Evolutionary conservation across 163 green algal species (phyloP).

Genomic region (Volvox carteri): DNA sequence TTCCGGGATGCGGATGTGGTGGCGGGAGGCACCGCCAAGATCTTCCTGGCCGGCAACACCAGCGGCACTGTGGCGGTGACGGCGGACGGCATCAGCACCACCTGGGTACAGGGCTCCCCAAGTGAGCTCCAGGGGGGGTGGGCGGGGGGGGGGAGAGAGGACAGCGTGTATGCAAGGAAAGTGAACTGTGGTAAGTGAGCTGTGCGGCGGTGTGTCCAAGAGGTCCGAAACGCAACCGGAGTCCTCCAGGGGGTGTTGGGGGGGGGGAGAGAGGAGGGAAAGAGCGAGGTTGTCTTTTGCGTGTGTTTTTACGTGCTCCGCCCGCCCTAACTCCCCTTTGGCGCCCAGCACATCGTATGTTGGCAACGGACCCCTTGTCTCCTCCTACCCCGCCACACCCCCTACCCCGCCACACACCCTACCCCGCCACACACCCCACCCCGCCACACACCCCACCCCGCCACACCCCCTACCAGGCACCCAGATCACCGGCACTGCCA

Average conservation of each 20-base stretch:
- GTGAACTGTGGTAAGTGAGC: no score
- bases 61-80: conserved; percentile 30
- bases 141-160: no score
- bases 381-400: not conserved
- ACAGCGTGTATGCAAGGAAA: no score
- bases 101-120: conserved; percentile 37
- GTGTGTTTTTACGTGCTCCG: no score
- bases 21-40: conserved; percentile 24
- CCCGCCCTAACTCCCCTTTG: no score
- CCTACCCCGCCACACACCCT: not conserved
- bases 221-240: no score
- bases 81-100: conserved; percentile 44
- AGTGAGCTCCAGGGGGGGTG: no score
- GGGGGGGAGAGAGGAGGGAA: no score
- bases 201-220: no score
- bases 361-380: not conserved
- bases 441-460: not conserved
- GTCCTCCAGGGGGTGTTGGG: no score
- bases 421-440: not conserved
- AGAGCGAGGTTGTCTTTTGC: no score
- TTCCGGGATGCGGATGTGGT: conserved; percentile 27
- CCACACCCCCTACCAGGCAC: conserved; percentile 43
- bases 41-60: conserved; percentile 38
- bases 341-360: no score
- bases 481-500: conserved; percentile 53